A percentile compares a stretch with the other conserved stretches of the same genome.
Conservation (phyloP, 495 filamentous ascomycete species). For the Xylaria grammica region DNA sequence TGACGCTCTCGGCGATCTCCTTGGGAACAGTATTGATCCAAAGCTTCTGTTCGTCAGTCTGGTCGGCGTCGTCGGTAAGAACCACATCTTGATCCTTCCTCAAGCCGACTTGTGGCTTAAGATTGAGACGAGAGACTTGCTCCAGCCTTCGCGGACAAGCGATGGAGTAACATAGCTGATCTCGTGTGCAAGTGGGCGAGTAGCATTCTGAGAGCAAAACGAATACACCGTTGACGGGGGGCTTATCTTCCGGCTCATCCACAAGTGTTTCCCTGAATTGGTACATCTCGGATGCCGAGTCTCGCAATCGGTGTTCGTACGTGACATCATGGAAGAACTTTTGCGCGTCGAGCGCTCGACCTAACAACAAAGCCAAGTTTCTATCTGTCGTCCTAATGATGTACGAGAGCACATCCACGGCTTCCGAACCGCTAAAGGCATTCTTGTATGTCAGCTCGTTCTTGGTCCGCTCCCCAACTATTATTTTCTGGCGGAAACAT, state of each 20-base stretch:
- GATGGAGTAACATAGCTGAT: constrained; percentile 97
- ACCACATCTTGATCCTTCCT: constrained; percentile 79
- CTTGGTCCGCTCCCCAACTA: constrained; percentile 85
- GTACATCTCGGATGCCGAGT: constrained; percentile 89
- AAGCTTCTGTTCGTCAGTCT: constrained; percentile 94
- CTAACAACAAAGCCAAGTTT: constrained; percentile 92
- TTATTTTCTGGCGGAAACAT: constrained; percentile 84
- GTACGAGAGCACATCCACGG: constrained; percentile 89
- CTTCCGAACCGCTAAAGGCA: constrained; percentile 91
- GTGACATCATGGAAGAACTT: constrained; percentile 99
- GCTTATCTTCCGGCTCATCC: constrained; percentile 76
- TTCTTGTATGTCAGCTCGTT: constrained; percentile 97
- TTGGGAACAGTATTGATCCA: constrained; percentile 99
- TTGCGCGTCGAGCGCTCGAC: constrained; percentile 92
- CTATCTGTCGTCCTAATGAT: constrained; percentile 97
- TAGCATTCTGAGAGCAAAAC: constrained; percentile 97
- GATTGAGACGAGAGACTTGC: constrained; percentile 90
- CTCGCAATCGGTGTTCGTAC: constrained; percentile 93
- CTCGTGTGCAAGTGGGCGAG: constrained; percentile 93
- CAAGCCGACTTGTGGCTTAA: constrained; percentile 87
- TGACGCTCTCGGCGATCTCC: constrained; percentile 86
- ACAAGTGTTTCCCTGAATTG: constrained; percentile 93
- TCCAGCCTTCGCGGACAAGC: constrained; percentile 94
- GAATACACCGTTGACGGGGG: constrained; percentile 93
- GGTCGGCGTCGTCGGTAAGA: constrained; percentile 77